A percentile compares a stretch with the other conserved stretches of the same genome.
These are phyloP conservation scores for Pelargonium fulgidum DNA, from an alignment of 441 rosid species.

Conservation along the genomic window DNA sequence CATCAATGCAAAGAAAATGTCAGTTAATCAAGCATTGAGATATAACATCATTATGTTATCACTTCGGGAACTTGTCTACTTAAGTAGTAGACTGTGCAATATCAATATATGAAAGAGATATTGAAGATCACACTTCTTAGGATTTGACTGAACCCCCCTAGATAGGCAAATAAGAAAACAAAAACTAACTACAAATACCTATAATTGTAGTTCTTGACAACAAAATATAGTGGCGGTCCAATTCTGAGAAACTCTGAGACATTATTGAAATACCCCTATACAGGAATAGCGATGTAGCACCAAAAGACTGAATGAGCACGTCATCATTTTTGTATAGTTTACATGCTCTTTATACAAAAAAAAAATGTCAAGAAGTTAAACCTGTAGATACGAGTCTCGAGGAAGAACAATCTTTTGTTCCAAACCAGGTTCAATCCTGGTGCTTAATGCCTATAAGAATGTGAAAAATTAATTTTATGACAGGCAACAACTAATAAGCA, in stretches of 20 bases:
- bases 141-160: too few species aligned
- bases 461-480: conserved; percentile 14
- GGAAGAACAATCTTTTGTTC: conserved; percentile 98
- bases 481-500: conserved; percentile 12
- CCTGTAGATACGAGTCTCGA: conserved; percentile 95
- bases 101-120: not conserved
- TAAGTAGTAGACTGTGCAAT: not conserved
- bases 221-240: conserved; percentile 92
- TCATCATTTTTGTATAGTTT: not conserved
- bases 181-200: conserved; percentile 41
- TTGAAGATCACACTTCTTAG: not conserved
- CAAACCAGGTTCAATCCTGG: conserved; percentile 91
- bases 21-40: not conserved
- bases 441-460: conserved; percentile 59
- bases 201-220: conserved; percentile 84
- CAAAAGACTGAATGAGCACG: conserved; percentile 19
- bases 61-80: not conserved
- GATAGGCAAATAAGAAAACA: conserved; percentile 17
- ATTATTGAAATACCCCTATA: conserved; percentile 85
- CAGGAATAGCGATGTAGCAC: conserved; percentile 21
- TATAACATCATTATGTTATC: not conserved
- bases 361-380: conserved; percentile 25
- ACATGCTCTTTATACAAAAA: conserved; percentile 8
- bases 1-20: conserved; percentile 26
- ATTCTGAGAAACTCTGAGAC: conserved; percentile 79